A percentile compares a stretch with the other conserved stretches of the same genome.
These are phyloP conservation scores for Clarkia xantiana DNA, from an alignment of 345 rosid species.

Conservation along the genomic window DNA sequence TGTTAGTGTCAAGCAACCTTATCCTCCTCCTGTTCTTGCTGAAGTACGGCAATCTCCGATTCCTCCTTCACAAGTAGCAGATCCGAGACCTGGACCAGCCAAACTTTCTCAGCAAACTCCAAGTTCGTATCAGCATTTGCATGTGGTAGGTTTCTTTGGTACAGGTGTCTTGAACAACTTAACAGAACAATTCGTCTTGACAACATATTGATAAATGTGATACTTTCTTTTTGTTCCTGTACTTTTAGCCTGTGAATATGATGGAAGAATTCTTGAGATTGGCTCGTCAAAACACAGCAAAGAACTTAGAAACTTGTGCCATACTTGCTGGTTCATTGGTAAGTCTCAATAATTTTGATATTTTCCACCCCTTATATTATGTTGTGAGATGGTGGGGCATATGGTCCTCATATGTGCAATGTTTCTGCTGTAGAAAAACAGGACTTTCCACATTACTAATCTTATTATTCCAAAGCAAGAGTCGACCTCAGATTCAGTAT, in stretches of 20 bases:
- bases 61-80: slow-evolving; percentile 89
- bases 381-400: not conserved
- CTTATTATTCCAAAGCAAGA: slow-evolving; percentile 98
- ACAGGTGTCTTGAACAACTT: slow-evolving; percentile 1
- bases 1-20: slow-evolving; percentile 65
- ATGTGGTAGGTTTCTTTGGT: slow-evolving; percentile 46
- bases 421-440: slow-evolving; percentile 51
- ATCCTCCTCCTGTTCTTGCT: slow-evolving; percentile 95
- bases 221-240: not conserved
- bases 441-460: slow-evolving; percentile 80
- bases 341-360: slow-evolving; percentile 12
- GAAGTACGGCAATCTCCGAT: slow-evolving; percentile 62
- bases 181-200: not conserved
- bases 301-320: slow-evolving; percentile 89
- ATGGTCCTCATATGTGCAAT: slow-evolving; percentile 9
- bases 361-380: not conserved
- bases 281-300: slow-evolving; percentile 69
- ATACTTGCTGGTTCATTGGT: slow-evolving; percentile 93
- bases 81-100: slow-evolving; percentile 98
- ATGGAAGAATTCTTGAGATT: slow-evolving; percentile 78
- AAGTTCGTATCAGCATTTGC: slow-evolving; percentile 62
- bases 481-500: slow-evolving; percentile 91
- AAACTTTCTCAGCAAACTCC: slow-evolving; percentile 43
- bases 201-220: slow-evolving; percentile 2
- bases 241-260: slow-evolving; percentile 64